Percentiles rank a stretch among this genome's conserved stretches.
Evolutionary conservation across 2,329 filamentous ascomycete species (phyloP).

Genomic region (Escovopsis sp.): DNA sequence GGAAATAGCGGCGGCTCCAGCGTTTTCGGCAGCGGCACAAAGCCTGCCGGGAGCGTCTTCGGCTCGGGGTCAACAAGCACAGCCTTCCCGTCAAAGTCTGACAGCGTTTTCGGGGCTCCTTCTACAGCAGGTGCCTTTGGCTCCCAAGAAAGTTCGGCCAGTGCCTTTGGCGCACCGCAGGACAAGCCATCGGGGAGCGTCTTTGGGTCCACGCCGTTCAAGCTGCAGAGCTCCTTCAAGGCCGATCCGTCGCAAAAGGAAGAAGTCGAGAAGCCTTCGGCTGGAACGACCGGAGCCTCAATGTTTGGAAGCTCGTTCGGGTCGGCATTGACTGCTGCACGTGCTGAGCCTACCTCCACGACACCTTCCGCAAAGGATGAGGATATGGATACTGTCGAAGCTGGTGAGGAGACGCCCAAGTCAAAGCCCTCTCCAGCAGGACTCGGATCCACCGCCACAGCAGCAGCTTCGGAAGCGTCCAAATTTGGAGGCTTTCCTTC

Average conservation of each 20-base stretch:
- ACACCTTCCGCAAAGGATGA: slow-evolving; percentile 31
- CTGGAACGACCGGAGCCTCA: slow-evolving; percentile 23
- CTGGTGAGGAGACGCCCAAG: slow-evolving; percentile 22
- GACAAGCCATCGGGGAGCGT: slow-evolving; percentile 16
- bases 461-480: slow-evolving; percentile 34
- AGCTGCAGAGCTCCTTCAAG: slow-evolving; percentile 53
- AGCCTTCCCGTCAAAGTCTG: slow-evolving; percentile 39
- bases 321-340: slow-evolving; percentile 37
- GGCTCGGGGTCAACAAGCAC: slow-evolving; percentile 13
- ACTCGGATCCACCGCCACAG: slow-evolving; percentile 32
- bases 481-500: slow-evolving; percentile 29
- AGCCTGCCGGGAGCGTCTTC: slow-evolving; percentile 22
- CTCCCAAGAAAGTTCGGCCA: slow-evolving; percentile 40
- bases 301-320: slow-evolving; percentile 50
- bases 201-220: slow-evolving; percentile 46
- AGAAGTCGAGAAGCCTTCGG: slow-evolving; percentile 35
- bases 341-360: slow-evolving; percentile 22
- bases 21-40: slow-evolving; percentile 23
- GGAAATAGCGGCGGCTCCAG: slow-evolving; percentile 20
- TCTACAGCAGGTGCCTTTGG: slow-evolving; percentile 11
- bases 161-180: slow-evolving; percentile 12
- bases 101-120: slow-evolving; percentile 1
- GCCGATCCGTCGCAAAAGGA: slow-evolving; percentile 46
- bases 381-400: slow-evolving; percentile 32
- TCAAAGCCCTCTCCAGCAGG: slow-evolving; percentile 18